Evolutionary conservation across 176 grass and related monocot genomes (phyloP).

Genomic region (Carex myosuroides): DNA sequence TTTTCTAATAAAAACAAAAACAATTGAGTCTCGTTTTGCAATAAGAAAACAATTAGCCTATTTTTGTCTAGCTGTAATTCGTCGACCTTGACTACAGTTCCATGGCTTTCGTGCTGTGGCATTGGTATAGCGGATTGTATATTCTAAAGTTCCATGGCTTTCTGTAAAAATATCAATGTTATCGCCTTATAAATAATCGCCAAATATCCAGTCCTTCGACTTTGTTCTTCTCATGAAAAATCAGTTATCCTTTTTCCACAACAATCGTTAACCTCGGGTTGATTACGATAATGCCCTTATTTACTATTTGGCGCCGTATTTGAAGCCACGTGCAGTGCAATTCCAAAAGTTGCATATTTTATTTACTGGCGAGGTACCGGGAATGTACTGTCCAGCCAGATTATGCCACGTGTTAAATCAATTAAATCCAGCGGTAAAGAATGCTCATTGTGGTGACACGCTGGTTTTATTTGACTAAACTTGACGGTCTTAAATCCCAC

Average conservation of each 20-base stretch:
- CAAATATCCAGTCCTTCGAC: background rate
- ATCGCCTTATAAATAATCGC: background rate
- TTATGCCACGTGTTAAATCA: background rate
- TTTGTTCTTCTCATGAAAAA: background rate
- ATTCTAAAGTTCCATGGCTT: background rate
- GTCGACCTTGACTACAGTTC: background rate
- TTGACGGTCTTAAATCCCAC: background rate
- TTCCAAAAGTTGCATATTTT: background rate
- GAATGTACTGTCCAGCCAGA: background rate
- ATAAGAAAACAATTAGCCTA: background rate
- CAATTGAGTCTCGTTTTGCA: background rate
- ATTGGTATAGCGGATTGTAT: background rate
- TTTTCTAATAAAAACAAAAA: background rate
- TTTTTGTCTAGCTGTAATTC: background rate
- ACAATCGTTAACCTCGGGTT: background rate
- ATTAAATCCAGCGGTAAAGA: constrained; percentile 1
- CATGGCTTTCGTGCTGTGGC: background rate
- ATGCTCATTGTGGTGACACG: background rate
- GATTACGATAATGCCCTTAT: background rate
- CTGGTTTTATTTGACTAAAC: background rate
- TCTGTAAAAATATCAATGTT: background rate
- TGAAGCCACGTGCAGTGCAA: constrained; percentile 11
- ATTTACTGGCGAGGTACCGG: background rate
- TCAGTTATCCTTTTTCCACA: background rate
- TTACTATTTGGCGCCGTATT: constrained; percentile 14